phyloP scores from a whole-genome alignment of 345 rosid species.

The Dipteronia sinensis region DNA sequence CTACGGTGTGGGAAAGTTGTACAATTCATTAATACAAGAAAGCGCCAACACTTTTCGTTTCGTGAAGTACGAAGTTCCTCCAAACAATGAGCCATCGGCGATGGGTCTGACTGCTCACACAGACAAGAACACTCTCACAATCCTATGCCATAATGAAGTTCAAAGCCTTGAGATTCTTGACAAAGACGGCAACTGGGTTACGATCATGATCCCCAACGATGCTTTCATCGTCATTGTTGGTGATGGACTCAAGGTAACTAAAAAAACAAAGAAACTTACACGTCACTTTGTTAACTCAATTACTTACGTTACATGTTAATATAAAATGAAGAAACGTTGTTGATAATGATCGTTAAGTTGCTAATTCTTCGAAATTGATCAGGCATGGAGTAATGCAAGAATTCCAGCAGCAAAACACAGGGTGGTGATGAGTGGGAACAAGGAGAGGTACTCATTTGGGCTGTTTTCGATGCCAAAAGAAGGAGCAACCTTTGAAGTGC shows the following conservation, averaged over 20 bases:
- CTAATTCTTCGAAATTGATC: background rate
- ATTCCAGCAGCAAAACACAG: constrained; percentile 47
- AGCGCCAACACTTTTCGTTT: constrained; percentile 29
- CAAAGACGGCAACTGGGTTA: constrained; percentile 38
- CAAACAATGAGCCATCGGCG: constrained; percentile 2
- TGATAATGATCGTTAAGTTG: background rate
- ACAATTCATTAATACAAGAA: constrained; percentile 24
- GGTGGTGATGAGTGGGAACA: constrained; percentile 42
- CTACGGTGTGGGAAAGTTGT: constrained; percentile 37
- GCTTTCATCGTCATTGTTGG: constrained; percentile 42
- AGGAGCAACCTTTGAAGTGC: constrained; percentile 36
- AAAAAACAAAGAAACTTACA: no score
- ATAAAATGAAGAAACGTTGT: background rate
- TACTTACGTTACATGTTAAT: background rate
- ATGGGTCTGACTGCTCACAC: constrained; percentile 47
- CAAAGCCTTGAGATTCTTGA: constrained; percentile 49
- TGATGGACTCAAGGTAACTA: constrained; percentile 48
- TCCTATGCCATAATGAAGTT: constrained; percentile 50
- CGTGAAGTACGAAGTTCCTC: constrained; percentile 43
- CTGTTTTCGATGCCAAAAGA: constrained; percentile 44
- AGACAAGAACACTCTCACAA: constrained; percentile 45
- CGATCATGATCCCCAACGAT: constrained; percentile 31
- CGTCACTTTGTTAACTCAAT: background rate
- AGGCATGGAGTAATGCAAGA: constrained; percentile 69
- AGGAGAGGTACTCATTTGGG: constrained; percentile 49